Evolutionary conservation across 1,284 basidiomycete genomes (phyloP), one percentile per base, ranked within the genome.

Genomic region (Rhodotorula sp.): DNA sequence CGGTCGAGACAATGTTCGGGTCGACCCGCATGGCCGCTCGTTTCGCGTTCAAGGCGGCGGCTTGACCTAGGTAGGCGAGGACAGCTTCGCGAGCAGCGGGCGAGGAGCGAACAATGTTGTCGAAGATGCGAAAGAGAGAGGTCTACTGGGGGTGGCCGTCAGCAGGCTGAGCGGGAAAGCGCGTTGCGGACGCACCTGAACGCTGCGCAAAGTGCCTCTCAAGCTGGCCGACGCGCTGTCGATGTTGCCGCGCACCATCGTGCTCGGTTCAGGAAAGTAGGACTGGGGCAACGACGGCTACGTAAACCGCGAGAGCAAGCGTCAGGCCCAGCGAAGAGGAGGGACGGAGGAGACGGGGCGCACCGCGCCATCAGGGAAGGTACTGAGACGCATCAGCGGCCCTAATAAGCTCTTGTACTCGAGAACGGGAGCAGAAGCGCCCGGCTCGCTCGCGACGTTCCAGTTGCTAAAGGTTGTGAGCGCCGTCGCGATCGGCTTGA

Each of bases 21-120:
- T 95, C 90, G 47, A 98, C 90, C 86, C 92, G 90, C 87, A 94
- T 92, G 22, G 94, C 95, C 2, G 91, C 88, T 68, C 96, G 87
- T 79, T 88, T 93, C 46, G 85, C 83, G 78, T 99, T 99, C 71
- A 95, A 80, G 15, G 85, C 84, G 49, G 93, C 82, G 11, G 88
- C 86, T 17, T 85, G 84, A 1, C 90, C 86, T 77, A 97, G 92
- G 79, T 90, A 94, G 64, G 87, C 84, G n/a, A 99, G 81, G 9
- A 95, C 90, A 9, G 86, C 87, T 80, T 97, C 94, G 58, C 93
- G 85, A 0, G 91, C 84, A 70, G 87, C 86, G 0, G 92, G 82
- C 0, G 90, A 90, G 0, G 92, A 87, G 39, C 95, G 87, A 24
- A 99, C 89, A 30, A 99, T 84, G 3, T 88, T 83, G 78, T 97